Conservation (phyloP, 306 rosid species). For the Rosa persica region DNA sequence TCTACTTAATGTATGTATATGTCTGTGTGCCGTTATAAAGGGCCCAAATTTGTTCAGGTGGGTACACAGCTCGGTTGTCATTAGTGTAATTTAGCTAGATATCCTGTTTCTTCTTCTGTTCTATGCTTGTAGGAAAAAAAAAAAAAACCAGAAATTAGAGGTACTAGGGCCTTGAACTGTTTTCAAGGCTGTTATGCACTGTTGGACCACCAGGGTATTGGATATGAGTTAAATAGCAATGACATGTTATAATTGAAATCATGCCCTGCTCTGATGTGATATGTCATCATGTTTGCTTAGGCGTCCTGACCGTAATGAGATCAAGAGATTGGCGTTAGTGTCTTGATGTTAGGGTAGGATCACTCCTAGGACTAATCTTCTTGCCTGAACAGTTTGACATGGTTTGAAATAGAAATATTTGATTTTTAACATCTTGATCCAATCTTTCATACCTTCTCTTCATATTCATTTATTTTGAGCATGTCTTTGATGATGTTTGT, state of each 20-base stretch:
- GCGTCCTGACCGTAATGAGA: not conserved
- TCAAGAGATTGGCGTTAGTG: not conserved
- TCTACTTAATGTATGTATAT: not conserved
- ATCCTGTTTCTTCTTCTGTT: not conserved
- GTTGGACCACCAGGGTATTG: not conserved
- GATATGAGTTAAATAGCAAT: not conserved
- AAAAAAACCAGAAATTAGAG: not conserved
- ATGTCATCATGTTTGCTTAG: not conserved
- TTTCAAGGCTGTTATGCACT: constrained; percentile 4
- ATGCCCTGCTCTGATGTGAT: not conserved
- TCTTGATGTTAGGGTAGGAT: not conserved
- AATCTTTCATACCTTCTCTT: not conserved
- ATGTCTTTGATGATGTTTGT: not conserved
- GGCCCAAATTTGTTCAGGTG: not conserved
- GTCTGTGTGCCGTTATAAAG: not conserved
- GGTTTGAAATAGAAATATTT: not conserved
- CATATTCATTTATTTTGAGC: not conserved
- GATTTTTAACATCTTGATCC: not conserved
- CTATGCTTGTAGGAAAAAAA: not conserved
- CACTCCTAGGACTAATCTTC: not conserved
- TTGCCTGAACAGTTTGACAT: not conserved
- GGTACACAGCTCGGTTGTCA: not conserved
- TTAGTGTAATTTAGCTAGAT: not conserved
- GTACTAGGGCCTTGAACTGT: not conserved
- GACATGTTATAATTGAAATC: not conserved